Evolutionary conservation across 1,284 basidiomycete genomes (phyloP), one percentile per base, ranked within the genome.

Genomic region (Rhodotorula sp.): DNA sequence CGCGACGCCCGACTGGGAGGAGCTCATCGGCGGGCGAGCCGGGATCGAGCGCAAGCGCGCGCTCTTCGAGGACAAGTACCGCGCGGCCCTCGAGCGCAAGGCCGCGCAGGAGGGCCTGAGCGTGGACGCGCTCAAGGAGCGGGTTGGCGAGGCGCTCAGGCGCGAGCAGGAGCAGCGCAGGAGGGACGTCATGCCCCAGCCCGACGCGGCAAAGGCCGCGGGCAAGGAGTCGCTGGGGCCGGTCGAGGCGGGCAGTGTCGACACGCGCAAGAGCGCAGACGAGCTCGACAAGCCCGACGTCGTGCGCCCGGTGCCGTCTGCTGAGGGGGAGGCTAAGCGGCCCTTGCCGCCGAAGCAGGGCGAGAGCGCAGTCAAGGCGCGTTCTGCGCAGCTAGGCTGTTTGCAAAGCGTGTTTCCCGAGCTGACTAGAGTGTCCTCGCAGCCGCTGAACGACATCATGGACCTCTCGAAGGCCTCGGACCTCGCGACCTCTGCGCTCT

Each of bases 371-470:
- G 63, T 77, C 58, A 77, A 77, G 67, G 74, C 74, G 50, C 27
- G 60, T 10, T 17, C 13, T 42, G 52, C 45, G 45, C 21, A 1
- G 12, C 34, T 34, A 34, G 34, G 34, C 34, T 34, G 34, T 42
- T 21, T 23, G 1, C n/a, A 7, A 7, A 1, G 17, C 53, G 23
- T 27, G n/a, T 34, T 34, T 34, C 8, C 14, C 25, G 4, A 34
- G 27, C 49, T 50, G 34, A 21, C 48, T 21, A 5, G 34, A 9
- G 48, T 34, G 34, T 4, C 23, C 9, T 16, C 59, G 2, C 76
- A 96, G 93, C 89, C 92, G 23, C 85, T 97, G 21, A 86, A 88
- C 25, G 87, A 86, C 14, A 90, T 96, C 69, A 83, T 97, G 77
- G 92, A 95, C 81, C 81, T 94, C 19, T 83, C 87, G 23, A 87